Evolutionary conservation across 129 eudicot genomes (phyloP).

Genomic region (Flaveria ramosissima): DNA sequence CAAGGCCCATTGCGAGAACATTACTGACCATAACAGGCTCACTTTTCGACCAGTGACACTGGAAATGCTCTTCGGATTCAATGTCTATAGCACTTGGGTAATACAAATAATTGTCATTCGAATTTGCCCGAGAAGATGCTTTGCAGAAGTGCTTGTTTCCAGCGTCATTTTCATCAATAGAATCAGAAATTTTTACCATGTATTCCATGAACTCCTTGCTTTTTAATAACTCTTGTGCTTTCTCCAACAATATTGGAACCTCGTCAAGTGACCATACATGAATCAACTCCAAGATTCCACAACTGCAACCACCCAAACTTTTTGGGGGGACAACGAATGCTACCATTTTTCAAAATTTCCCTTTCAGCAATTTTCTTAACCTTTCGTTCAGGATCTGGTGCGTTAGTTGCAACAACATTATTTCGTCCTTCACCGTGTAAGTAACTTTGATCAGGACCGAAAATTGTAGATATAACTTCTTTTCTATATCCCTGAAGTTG

Average conservation of each 20-base stretch:
- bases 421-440: no score
- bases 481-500: slow-evolving; percentile 37
- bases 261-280: slow-evolving; percentile 10
- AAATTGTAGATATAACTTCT: slow-evolving; percentile 27
- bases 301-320: slow-evolving; percentile 50
- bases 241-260: slow-evolving; percentile 37
- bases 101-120: no score
- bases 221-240: slow-evolving; percentile 36
- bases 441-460: not conserved
- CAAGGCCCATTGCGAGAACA: slow-evolving; percentile 54
- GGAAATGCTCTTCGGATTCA: slow-evolving; percentile 56
- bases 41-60: slow-evolving; percentile 62
- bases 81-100: no score
- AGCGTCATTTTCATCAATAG: no score
- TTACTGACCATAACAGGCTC: slow-evolving; percentile 65
- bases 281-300: slow-evolving; percentile 40
- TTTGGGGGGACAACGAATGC: slow-evolving; percentile 55
- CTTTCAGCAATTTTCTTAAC: slow-evolving; percentile 26
- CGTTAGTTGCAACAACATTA: no score
- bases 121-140: no score
- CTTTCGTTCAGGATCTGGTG: slow-evolving; percentile 6
- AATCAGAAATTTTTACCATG: no score
- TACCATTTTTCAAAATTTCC: slow-evolving; percentile 33
- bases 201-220: no score
- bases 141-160: no score